Conservation (phyloP, 2,329 filamentous ascomycete genomes). For the Samsoniella hepiali region DNA sequence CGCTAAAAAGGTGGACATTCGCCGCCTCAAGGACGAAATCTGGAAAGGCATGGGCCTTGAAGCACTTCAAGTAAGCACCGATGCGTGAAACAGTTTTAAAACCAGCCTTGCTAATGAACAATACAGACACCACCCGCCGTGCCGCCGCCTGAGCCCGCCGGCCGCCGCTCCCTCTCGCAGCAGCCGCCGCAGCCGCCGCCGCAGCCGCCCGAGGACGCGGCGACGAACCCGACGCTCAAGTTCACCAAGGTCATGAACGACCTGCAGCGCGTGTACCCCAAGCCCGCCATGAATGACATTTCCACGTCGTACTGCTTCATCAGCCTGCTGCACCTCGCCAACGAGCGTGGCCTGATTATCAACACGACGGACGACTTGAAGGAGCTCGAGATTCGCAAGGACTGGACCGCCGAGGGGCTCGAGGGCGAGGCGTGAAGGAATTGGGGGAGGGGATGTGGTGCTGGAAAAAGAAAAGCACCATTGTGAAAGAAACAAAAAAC, state of each 20-base stretch:
- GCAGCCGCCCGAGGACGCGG: conserved; percentile 29
- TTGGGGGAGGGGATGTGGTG: no score
- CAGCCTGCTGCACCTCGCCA: conserved; percentile 83
- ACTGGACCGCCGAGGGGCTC: conserved; percentile 57
- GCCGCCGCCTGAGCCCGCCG: neutral
- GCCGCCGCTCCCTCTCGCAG: conserved; percentile 15
- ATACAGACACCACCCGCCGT: conserved; percentile 12
- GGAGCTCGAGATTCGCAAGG: conserved; percentile 60
- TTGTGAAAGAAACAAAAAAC: no score
- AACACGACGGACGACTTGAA: conserved; percentile 57
- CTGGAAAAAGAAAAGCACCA: neutral
- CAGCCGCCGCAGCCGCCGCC: conserved; percentile 36
- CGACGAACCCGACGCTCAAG: conserved; percentile 59
- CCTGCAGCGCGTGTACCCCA: conserved; percentile 80
- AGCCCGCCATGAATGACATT: conserved; percentile 85
- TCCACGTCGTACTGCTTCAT: conserved; percentile 94
- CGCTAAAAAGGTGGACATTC: conserved; percentile 69
- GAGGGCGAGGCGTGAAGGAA: conserved; percentile 33
- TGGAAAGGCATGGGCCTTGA: conserved; percentile 65
- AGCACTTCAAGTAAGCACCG: conserved; percentile 42
- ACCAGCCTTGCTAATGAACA: neutral
- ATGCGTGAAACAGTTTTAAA: no score
- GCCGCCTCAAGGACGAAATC: conserved; percentile 65
- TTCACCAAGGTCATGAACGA: conserved; percentile 93
- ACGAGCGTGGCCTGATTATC: conserved; percentile 85